phyloP scores from a whole-genome alignment of 2,329 filamentous ascomycete genomes.

The Keithomyces neogunnii region DNA sequence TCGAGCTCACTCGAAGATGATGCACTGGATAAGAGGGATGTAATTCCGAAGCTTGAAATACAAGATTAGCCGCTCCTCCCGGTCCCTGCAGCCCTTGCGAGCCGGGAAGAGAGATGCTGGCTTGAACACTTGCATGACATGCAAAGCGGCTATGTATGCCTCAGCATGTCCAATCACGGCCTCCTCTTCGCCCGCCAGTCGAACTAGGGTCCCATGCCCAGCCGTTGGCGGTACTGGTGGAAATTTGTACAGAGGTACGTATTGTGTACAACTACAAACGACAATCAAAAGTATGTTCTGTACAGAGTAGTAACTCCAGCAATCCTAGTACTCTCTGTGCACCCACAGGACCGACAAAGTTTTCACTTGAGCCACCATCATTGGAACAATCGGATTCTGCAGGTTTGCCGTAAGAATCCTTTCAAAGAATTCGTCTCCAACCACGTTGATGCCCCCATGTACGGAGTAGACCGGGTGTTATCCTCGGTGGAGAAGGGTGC shows the following conservation, averaged over 20 bases:
- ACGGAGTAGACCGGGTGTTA: slow-evolving; percentile 13
- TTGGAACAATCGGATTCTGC: slow-evolving; percentile 5
- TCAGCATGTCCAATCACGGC: slow-evolving; percentile 24
- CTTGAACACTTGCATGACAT: slow-evolving; percentile 31
- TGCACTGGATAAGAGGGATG: too few species aligned
- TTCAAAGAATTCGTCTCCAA: slow-evolving; percentile 1
- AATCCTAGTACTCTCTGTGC: not conserved
- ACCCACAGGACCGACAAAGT: not conserved
- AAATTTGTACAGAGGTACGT: not conserved
- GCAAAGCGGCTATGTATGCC: slow-evolving; percentile 33
- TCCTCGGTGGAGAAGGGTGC: slow-evolving; percentile 14
- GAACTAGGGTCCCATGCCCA: slow-evolving; percentile 16
- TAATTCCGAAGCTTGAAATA: not conserved
- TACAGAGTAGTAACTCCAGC: not conserved
- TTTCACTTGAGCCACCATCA: slow-evolving; percentile 2
- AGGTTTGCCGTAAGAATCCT: not conserved
- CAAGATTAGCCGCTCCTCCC: not conserved
- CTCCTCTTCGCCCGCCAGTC: slow-evolving; percentile 4
- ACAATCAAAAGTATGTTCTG: not conserved
- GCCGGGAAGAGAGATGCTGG: slow-evolving; percentile 14
- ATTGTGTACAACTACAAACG: slow-evolving; percentile 5
- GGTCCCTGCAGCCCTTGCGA: slow-evolving; percentile 19
- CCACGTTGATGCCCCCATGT: slow-evolving; percentile 1
- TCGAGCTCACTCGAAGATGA: too few species aligned
- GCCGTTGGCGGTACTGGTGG: slow-evolving; percentile 15